Evolutionary conservation across 2,329 filamentous ascomycete species (phyloP).

Genomic region (Sporothrix schenckii): DNA sequence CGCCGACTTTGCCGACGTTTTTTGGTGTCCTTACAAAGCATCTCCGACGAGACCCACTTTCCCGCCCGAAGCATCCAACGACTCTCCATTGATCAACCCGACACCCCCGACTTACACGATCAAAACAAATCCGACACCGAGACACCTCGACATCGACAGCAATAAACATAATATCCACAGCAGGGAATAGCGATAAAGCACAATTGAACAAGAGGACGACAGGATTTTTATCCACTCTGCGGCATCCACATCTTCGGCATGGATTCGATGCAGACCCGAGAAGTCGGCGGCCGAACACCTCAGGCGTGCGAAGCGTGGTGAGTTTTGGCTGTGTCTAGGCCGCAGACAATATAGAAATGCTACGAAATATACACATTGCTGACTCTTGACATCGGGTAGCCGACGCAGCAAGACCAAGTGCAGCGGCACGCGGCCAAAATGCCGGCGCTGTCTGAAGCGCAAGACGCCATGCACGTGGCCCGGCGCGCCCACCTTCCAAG

Average conservation of each 20-base stretch:
- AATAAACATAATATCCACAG: background rate
- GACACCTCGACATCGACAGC: background rate
- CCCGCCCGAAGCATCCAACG: background rate
- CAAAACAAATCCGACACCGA: background rate
- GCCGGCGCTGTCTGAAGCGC: conserved; percentile 10
- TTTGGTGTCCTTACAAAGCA: conserved; percentile 12
- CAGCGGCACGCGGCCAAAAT: conserved; percentile 3
- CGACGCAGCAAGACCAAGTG: conserved; percentile 26
- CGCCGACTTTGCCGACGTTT: conserved; percentile 16
- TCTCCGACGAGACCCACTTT: background rate
- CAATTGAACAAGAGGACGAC: background rate
- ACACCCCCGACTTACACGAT: background rate
- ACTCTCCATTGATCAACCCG: background rate
- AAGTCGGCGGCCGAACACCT: conserved; percentile 11
- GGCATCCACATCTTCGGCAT: background rate
- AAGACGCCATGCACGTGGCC: conserved; percentile 6
- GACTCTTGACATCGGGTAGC: background rate
- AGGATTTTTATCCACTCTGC: background rate
- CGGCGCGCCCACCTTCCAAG: background rate
- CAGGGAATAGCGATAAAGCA: background rate
- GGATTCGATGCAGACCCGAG: background rate
- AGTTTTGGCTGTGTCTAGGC: background rate
- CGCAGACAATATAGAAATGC: background rate
- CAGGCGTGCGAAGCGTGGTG: conserved; percentile 19
- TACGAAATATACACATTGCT: background rate